Conservation (phyloP, 306 rosid species). For the Pyrus pyrifolia region DNA sequence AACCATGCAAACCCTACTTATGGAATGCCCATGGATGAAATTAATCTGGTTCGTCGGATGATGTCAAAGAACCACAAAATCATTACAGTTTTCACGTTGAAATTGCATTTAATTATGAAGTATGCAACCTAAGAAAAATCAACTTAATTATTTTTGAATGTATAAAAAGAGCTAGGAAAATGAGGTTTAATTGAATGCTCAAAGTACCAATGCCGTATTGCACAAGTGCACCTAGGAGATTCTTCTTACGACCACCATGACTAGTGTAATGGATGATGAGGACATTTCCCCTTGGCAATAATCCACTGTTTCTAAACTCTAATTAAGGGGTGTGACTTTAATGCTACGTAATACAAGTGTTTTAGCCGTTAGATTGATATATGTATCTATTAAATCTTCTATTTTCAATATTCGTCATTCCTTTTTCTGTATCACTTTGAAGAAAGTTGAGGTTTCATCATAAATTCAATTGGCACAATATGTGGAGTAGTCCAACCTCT, state of each 20-base stretch:
- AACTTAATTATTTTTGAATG: neutral
- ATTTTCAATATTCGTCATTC: no score
- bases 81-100: neutral
- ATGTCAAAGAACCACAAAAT: neutral
- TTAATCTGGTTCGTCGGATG: neutral
- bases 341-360: neutral
- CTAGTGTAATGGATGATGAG: slow-evolving; percentile 23
- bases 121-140: neutral
- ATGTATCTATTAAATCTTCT: no score
- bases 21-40: neutral
- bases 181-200: neutral
- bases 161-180: neutral
- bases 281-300: neutral
- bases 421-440: no score
- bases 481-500: no score
- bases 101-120: slow-evolving; percentile 40
- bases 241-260: slow-evolving; percentile 4
- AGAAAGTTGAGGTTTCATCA: no score
- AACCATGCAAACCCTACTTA: neutral
- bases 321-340: neutral
- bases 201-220: slow-evolving; percentile 33
- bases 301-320: neutral
- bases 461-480: no score
- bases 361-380: no score
- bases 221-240: slow-evolving; percentile 20